Conservation (phyloP, 352 stramenopile genomes). For the Phytophthora meadii region DNA sequence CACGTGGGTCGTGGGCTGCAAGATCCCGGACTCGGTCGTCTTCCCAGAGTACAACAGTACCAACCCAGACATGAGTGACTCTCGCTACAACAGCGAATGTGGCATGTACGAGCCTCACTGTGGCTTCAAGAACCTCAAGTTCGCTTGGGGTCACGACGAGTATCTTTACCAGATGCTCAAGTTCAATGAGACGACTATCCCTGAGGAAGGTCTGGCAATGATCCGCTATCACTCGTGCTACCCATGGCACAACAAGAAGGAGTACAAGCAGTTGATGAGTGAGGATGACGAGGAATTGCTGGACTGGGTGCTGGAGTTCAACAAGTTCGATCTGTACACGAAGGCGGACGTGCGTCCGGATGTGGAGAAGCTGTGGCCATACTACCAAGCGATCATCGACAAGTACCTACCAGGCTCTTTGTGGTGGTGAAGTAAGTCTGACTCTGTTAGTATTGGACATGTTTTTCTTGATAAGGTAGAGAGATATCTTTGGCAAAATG, state of each 20-base stretch:
- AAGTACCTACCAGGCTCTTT: slow-evolving; percentile 90
- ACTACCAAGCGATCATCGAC: slow-evolving; percentile 92
- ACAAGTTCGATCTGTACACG: slow-evolving; percentile 96
- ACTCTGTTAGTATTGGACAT: neutral
- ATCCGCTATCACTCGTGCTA: slow-evolving; percentile 95
- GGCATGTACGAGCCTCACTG: slow-evolving; percentile 92
- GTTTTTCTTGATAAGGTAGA: no score
- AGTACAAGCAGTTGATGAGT: slow-evolving; percentile 91
- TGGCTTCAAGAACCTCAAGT: slow-evolving; percentile 90
- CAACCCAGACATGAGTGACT: slow-evolving; percentile 92
- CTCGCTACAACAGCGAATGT: slow-evolving; percentile 82
- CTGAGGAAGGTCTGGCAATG: slow-evolving; percentile 92
- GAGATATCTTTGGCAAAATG: neutral
- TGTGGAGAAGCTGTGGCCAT: slow-evolving; percentile 90
- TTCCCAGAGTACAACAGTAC: slow-evolving; percentile 91
- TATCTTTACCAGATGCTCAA: slow-evolving; percentile 96
- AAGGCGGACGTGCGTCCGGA: slow-evolving; percentile 86
- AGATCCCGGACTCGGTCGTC: slow-evolving; percentile 88
- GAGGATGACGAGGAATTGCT: slow-evolving; percentile 86
- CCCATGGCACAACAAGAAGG: slow-evolving; percentile 94
- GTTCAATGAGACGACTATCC: slow-evolving; percentile 89
- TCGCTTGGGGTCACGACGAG: slow-evolving; percentile 94
- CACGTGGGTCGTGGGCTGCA: slow-evolving; percentile 93
- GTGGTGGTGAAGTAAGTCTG: slow-evolving; percentile 51
- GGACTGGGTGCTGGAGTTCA: slow-evolving; percentile 94